Base-by-base conservation (phyloP, 2,329 filamentous ascomycete species). In the Fusarium secorum region DNA sequence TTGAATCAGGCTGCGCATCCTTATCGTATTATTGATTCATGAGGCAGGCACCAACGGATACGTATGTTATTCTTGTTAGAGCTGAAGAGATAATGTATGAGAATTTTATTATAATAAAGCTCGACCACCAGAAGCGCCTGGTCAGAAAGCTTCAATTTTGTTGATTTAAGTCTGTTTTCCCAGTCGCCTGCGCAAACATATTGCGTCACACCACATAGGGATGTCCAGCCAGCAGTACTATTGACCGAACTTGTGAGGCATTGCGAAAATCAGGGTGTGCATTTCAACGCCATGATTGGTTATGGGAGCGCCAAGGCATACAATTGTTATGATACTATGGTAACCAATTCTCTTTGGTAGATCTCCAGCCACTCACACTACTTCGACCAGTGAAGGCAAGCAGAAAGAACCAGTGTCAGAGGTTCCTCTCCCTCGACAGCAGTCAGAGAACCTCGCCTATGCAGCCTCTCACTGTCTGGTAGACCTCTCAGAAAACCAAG, bases 341-440 rank as follows among this genome's bases (percentile, higher is more conserved):
- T 36, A 11, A 28, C 48, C 3, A 13, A 4, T 1, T 4, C n/a
- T 28, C 4, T 3, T 36, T 15, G 1, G 11, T 11, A 53, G 49
- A 10, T 30, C 10, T 4, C 18, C n/a, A 22, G 14, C 11, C 20
- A 13, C 14, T 11, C 35, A 22, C 2, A 3, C 10, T 13, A 5
- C 18, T 17, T 14, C 24, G 1, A 1, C 7, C 8, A 18, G 5
- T 2, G 15, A 14, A 7, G 5, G 1, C 11, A 28, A 22, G 24
- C 24, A 22, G 10, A n/a, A 17, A 9, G 20, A 41, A 2, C 5
- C 18, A 7, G 20, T 18, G 15, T 53, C 49, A 3, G 49, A 39
- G 4, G 2, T 22, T 14, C 20, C 20, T 2, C 20, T 53, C 5
- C 33, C 39, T 22, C 49, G 33, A 33, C 22, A 53, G 33, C 49